Evolutionary conservation across 352 stramenopile genomes (phyloP).

Genomic region (Phytopythium ostracodes): DNA sequence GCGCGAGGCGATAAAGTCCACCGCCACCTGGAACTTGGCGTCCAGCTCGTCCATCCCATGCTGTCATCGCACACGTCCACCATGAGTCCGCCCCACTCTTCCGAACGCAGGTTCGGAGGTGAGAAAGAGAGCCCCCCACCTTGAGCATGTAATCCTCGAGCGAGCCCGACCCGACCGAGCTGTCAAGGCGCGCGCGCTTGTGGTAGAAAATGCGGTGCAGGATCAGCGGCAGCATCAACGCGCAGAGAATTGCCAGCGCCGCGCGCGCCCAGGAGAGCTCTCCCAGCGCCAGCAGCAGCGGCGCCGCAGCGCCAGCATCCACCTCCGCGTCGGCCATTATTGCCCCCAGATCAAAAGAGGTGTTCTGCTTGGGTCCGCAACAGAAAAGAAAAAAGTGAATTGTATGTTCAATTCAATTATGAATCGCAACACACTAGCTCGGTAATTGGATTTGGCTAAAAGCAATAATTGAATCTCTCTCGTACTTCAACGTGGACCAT

Average conservation of each 20-base stretch:
- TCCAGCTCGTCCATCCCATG: slow-evolving; percentile 58
- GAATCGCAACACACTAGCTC: no score
- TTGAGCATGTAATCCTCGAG: slow-evolving; percentile 56
- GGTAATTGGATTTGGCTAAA: no score
- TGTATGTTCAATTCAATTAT: background rate
- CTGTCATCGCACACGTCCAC: slow-evolving; percentile 15
- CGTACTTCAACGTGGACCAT: no score
- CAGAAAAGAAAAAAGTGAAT: background rate
- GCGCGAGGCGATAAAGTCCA: slow-evolving; percentile 54
- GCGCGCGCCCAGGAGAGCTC: slow-evolving; percentile 38
- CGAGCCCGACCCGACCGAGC: slow-evolving; percentile 31
- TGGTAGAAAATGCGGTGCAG: slow-evolving; percentile 52
- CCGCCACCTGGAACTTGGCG: slow-evolving; percentile 65
- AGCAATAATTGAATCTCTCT: no score
- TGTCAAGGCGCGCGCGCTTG: slow-evolving; percentile 23
- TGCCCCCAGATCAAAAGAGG: background rate
- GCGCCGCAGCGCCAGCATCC: slow-evolving; percentile 13
- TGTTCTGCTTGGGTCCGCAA: background rate
- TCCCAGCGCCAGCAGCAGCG: slow-evolving; percentile 11
- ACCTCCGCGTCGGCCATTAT: slow-evolving; percentile 9
- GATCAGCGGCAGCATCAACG: slow-evolving; percentile 42
- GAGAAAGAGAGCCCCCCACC: slow-evolving; percentile 15
- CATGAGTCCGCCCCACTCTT: background rate
- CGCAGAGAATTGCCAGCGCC: slow-evolving; percentile 23
- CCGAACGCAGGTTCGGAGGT: background rate